These are phyloP conservation scores for Trichodelitschia bisporula DNA, from an alignment of 495 filamentous ascomycete species.

Conservation along the genomic window DNA sequence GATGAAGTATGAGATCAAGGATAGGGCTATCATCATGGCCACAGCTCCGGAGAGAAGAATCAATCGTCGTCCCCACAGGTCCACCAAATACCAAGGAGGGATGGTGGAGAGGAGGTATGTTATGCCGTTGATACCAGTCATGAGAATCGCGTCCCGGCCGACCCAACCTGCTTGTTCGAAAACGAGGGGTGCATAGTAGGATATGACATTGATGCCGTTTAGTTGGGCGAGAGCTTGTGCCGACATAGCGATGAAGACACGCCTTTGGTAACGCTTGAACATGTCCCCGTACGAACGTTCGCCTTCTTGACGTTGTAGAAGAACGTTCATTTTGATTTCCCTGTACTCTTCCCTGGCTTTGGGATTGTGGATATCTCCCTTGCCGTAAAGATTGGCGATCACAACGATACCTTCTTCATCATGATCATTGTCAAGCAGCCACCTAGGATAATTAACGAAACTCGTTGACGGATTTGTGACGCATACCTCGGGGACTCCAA, in stretches of 20 bases:
- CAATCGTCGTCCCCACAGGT: conserved; percentile 69
- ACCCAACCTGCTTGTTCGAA: conserved; percentile 91
- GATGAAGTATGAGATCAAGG: conserved; percentile 84
- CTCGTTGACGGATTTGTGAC: neutral
- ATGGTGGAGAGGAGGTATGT: conserved; percentile 78
- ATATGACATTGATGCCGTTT: conserved; percentile 98
- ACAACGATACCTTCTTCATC: conserved; percentile 97
- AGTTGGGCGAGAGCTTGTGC: conserved; percentile 87
- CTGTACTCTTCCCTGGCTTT: conserved; percentile 85
- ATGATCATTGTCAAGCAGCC: conserved; percentile 92
- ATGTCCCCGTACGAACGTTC: conserved; percentile 82
- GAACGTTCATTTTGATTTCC: conserved; percentile 95
- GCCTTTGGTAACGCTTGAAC: conserved; percentile 78
- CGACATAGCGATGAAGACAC: conserved; percentile 97
- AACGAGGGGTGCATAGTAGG: conserved; percentile 90
- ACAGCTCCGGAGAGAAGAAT: conserved; percentile 83
- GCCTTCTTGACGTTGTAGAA: conserved; percentile 79
- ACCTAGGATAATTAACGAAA: conserved; percentile 28
- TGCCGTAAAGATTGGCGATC: conserved; percentile 90
- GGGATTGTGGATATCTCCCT: conserved; percentile 76
- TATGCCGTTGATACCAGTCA: conserved; percentile 92
- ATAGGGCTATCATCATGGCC: conserved; percentile 77
- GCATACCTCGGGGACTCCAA: conserved; percentile 82
- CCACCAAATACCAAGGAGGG: conserved; percentile 93
- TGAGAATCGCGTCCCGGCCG: conserved; percentile 73